Percentiles rank a stretch among this genome's conserved stretches.
phyloP scores from a whole-genome alignment of 441 rosid genomes.

The Viola pubescens region DNA sequence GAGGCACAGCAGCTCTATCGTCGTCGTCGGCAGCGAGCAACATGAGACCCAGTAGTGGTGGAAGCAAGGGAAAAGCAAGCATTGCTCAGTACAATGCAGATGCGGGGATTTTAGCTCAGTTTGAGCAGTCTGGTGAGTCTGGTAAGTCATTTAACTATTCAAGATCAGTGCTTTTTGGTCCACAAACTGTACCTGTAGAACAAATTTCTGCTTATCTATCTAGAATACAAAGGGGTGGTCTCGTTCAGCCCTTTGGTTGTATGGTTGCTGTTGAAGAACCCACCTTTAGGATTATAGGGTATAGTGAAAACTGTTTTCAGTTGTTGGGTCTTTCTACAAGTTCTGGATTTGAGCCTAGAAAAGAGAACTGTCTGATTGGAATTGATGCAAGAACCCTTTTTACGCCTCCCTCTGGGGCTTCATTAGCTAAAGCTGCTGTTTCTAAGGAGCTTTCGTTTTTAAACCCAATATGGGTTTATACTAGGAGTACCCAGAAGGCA shows the following conservation, averaged over 20 bases:
- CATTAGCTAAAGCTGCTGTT: slow-evolving; percentile 51
- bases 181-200: slow-evolving; percentile 49
- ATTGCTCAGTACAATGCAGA: slow-evolving; percentile 66
- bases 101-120: slow-evolving; percentile 62
- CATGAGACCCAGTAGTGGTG: slow-evolving; percentile 31
- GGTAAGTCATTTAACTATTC: slow-evolving; percentile 70
- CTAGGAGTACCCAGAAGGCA: slow-evolving; percentile 46
- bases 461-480: slow-evolving; percentile 60
- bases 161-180: slow-evolving; percentile 46
- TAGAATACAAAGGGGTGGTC: slow-evolving; percentile 71
- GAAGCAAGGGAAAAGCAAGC: slow-evolving; percentile 25
- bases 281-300: slow-evolving; percentile 42
- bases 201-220: slow-evolving; percentile 51
- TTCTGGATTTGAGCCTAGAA: slow-evolving; percentile 15
- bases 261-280: slow-evolving; percentile 57
- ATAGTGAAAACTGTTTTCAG: slow-evolving; percentile 61
- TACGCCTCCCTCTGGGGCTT: slow-evolving; percentile 43
- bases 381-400: slow-evolving; percentile 60
- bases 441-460: slow-evolving; percentile 53
- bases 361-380: slow-evolving; percentile 44
- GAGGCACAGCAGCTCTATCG: slow-evolving; percentile 6
- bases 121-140: slow-evolving; percentile 52
- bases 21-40: slow-evolving; percentile 47
- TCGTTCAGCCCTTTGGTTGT: slow-evolving; percentile 73
- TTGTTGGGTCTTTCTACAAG: slow-evolving; percentile 33